Evolutionary conservation across 306 rosid genomes (phyloP).

Genomic region (Casuarina equisetifolia): DNA sequence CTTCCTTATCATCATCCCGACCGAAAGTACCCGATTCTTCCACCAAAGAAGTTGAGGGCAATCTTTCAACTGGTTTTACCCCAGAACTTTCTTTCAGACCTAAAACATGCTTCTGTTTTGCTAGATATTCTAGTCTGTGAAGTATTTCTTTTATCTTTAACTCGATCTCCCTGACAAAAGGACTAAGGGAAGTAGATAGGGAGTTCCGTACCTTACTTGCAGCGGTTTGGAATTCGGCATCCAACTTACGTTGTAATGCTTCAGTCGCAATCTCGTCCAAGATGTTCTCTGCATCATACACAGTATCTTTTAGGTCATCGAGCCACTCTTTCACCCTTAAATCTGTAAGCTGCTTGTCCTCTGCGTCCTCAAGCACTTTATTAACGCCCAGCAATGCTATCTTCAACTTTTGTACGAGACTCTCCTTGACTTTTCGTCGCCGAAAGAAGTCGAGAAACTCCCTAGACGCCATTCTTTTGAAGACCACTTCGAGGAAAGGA

Average conservation of each 20-base stretch:
- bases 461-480: neutral
- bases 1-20: neutral
- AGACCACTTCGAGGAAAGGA: neutral
- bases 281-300: slow-evolving; percentile 10
- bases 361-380: slow-evolving; percentile 10
- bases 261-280: slow-evolving; percentile 4
- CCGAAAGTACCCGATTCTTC: neutral
- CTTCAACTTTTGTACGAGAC: neutral
- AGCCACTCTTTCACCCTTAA: neutral
- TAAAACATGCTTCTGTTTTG: neutral
- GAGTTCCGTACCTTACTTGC: neutral
- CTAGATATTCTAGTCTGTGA: neutral
- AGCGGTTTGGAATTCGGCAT: neutral
- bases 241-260: neutral
- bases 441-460: neutral
- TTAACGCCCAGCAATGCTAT: neutral
- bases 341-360: neutral
- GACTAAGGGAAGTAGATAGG: neutral
- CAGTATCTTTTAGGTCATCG: neutral
- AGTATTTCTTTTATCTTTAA: neutral
- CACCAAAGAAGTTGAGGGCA: neutral
- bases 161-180: neutral
- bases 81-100: neutral
- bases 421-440: slow-evolving; percentile 1
- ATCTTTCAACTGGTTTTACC: neutral